Evolutionary conservation across 148 eudicot species (phyloP), one percentile per base, ranked within the genome.

Genomic region (Gaultheria prostrata): DNA sequence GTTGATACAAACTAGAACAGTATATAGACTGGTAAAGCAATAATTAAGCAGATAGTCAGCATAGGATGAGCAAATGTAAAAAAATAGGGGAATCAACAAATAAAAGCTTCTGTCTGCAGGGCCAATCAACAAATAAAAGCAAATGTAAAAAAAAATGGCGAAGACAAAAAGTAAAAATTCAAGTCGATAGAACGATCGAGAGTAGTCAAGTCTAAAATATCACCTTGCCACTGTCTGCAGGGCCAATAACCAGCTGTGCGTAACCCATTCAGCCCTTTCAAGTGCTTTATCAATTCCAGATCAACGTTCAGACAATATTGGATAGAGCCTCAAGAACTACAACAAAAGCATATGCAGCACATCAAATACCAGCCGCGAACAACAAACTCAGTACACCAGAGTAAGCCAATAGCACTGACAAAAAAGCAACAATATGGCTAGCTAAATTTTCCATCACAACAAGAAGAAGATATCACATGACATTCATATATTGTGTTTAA

Each of bases 141-240:
- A n/a, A n/a, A n/a, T n/a, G n/a, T n/a, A n/a, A n/a, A n/a, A n/a
- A n/a, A n/a, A n/a, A n/a, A n/a, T n/a, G n/a, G 24, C 14, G 32
- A 78, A n/a, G 48, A 8, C 21, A 32, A 10, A 61, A 65, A n/a
- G n/a, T 24, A 4, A 43, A n/a, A 8, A 73, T 18, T 45, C 28
- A 43, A 9, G 14, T 8, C 15, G 50, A 43, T 39, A 43, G 21
- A 20, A 74, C 30, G 43, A 74, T 45, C 77, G 43, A 74, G 77
- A 74, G 13, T 43, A 20, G 53, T 24, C 53, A 30, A 50, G 57
- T 28, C 48, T 18, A 24, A 79, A 65, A 4, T 21, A 63, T 87
- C 78, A 89, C 90, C 91, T 93, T 95, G 70, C 98, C 95, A 56
- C 98, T 95, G 83, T 97, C 98, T 9, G 98, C 98, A 83, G 97